Percentiles rank a stretch among this genome's conserved stretches.
Conservation (phyloP, 306 rosid genomes). For the Prunus persica region DNA sequence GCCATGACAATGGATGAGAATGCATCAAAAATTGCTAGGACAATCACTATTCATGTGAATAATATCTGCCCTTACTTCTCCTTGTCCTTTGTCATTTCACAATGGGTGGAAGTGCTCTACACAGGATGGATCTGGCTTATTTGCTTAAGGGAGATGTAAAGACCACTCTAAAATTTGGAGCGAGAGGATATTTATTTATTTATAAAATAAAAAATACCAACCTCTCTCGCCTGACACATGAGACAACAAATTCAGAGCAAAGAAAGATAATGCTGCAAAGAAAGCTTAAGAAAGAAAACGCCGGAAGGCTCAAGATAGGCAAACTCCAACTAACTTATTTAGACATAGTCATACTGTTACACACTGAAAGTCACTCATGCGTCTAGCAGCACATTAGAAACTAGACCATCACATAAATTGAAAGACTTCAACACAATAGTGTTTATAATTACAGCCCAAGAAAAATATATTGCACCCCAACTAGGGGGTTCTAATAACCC, state of each 20-base stretch:
- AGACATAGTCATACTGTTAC: constrained; percentile 22
- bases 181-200: too few relatives aligned
- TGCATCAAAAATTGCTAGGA: too few relatives aligned
- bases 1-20: too few relatives aligned
- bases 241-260: not conserved
- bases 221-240: not conserved
- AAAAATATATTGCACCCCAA: constrained; percentile 10
- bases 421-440: constrained; percentile 11
- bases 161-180: too few relatives aligned
- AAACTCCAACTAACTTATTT: constrained; percentile 21
- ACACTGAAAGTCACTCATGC: constrained; percentile 9
- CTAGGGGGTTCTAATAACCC: not conserved
- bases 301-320: not conserved
- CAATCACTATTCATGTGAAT: too few relatives aligned
- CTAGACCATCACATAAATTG: constrained; percentile 24
- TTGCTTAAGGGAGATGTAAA: too few relatives aligned
- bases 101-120: too few relatives aligned
- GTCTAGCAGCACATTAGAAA: constrained; percentile 25
- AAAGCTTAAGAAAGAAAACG: not conserved
- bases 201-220: not conserved
- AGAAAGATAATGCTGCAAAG: not conserved
- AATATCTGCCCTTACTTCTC: too few relatives aligned
- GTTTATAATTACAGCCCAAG: constrained; percentile 27
- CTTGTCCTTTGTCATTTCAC: too few relatives aligned
- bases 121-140: too few relatives aligned